These are phyloP conservation scores for Pseudogymnoascus sp. DNA, from an alignment of 2,329 filamentous ascomycete species.

Conservation along the genomic window DNA sequence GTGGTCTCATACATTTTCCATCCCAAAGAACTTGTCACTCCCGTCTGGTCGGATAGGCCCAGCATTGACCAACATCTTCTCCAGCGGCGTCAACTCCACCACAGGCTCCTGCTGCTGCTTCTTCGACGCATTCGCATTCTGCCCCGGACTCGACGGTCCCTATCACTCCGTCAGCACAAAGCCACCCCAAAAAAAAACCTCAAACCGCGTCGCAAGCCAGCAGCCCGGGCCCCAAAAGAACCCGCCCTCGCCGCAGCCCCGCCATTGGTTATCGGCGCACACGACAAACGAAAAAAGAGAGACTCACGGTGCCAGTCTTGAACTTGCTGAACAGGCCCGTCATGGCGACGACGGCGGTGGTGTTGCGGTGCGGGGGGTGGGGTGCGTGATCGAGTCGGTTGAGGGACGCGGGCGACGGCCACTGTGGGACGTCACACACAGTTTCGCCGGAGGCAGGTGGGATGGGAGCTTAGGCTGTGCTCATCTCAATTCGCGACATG, in stretches of 20 bases:
- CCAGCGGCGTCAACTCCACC: constrained; percentile 48
- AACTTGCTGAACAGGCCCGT: constrained; percentile 51
- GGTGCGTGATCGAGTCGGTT: too few species aligned
- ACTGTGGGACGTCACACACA: too few species aligned
- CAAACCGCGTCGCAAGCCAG: too few species aligned
- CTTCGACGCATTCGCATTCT: not conserved
- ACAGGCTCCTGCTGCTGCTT: not conserved
- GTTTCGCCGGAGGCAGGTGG: too few species aligned
- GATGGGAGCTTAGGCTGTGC: too few species aligned
- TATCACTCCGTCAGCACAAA: not conserved
- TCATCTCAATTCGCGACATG: too few species aligned
- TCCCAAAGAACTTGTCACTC: constrained; percentile 95
- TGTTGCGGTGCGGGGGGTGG: too few species aligned
- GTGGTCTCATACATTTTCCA: constrained; percentile 75
- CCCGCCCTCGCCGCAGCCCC: too few species aligned
- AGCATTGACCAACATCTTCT: constrained; percentile 72
- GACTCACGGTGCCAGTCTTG: constrained; percentile 47
- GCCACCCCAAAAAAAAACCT: too few species aligned
- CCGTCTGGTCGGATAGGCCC: constrained; percentile 77
- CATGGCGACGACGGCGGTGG: constrained; percentile 31
- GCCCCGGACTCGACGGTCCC: not conserved
- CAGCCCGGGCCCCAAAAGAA: too few species aligned
- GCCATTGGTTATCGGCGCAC: not conserved
- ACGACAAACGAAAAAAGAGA: constrained; percentile 1
- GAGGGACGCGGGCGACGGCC: too few species aligned